Conservation (phyloP, 768 basidiomycete genomes). For the Leucocoprinus leucothites region DNA sequence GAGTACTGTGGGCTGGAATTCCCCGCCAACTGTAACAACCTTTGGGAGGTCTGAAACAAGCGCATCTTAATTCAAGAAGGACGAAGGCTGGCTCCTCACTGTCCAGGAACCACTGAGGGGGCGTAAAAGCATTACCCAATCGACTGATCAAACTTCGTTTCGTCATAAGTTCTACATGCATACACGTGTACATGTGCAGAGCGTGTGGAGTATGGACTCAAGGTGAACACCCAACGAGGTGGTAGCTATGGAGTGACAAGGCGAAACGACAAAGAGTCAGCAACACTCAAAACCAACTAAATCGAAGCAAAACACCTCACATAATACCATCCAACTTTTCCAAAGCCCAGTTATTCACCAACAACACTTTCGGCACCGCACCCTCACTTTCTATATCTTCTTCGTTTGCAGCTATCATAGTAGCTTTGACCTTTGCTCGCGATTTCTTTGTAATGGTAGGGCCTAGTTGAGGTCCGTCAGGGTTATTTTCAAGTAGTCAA, state of each 20-base stretch:
- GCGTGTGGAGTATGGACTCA: too few species aligned
- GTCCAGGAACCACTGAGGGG: slow-evolving; percentile 56
- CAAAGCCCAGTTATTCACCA: slow-evolving; percentile 57
- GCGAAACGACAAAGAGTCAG: neutral
- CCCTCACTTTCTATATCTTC: slow-evolving; percentile 31
- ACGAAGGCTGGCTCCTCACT: slow-evolving; percentile 29
- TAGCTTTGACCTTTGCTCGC: slow-evolving; percentile 22
- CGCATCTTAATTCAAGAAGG: neutral
- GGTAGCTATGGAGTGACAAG: too few species aligned
- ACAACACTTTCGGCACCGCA: slow-evolving; percentile 39
- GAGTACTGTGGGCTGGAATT: slow-evolving; percentile 57
- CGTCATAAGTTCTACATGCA: slow-evolving; percentile 48
- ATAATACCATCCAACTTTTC: slow-evolving; percentile 63
- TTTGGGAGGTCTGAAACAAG: slow-evolving; percentile 44
- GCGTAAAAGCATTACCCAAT: slow-evolving; percentile 56
- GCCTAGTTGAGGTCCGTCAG: slow-evolving; percentile 22
- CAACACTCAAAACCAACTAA: neutral
- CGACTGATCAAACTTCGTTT: slow-evolving; percentile 51
- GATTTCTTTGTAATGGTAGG: slow-evolving; percentile 19
- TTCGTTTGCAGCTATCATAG: slow-evolving; percentile 28
- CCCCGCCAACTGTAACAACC: slow-evolving; percentile 51
- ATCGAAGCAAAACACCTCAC: slow-evolving; percentile 27
- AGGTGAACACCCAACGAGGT: too few species aligned
- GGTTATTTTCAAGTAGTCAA: slow-evolving; percentile 33
- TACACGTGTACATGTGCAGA: too few species aligned